Percentiles rank a stretch among this genome's conserved stretches.
Conservation (phyloP, 306 rosid genomes). For the Corylus americana region DNA sequence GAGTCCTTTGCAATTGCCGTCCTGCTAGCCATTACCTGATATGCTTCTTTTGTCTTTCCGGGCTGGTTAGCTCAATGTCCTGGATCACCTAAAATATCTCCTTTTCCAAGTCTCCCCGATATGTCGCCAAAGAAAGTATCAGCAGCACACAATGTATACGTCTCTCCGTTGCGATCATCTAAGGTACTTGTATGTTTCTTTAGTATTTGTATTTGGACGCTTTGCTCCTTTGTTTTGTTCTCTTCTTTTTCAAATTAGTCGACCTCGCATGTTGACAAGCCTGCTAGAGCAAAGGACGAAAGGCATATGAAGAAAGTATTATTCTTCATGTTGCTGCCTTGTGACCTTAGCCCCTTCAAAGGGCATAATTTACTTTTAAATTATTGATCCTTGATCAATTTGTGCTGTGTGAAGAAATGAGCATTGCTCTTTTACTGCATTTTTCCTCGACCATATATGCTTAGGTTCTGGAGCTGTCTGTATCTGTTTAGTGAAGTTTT, state of each 20-base stretch:
- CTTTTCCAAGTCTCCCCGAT: conserved; percentile 94
- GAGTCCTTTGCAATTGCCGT: conserved; percentile 13
- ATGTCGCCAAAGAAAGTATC: conserved; percentile 99
- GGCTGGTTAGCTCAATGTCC: conserved; percentile 73
- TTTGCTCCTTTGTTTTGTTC: not conserved
- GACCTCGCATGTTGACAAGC: conserved; percentile 4
- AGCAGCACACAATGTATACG: conserved; percentile 89
- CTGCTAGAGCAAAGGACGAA: conserved; percentile 13
- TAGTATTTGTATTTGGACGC: conserved; percentile 5
- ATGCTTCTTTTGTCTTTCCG: conserved; percentile 19
- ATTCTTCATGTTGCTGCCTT: not conserved
- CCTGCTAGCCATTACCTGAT: conserved; percentile 29
- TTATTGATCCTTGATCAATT: too few species aligned
- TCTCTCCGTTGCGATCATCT: conserved; percentile 91
- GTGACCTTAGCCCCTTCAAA: too few species aligned
- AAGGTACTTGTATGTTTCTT: conserved; percentile 60
- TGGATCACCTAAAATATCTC: conserved; percentile 86
- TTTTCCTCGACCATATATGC: too few species aligned
- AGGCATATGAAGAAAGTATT: not conserved
- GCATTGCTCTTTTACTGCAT: too few species aligned
- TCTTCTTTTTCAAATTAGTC: conserved; percentile 6
- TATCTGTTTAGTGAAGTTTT: too few species aligned
- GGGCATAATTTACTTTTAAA: too few species aligned
- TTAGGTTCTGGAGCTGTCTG: too few species aligned
- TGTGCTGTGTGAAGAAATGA: too few species aligned